These are phyloP conservation scores for Atalantia buxifolia DNA, from an alignment of 345 rosid genomes.

Conservation along the genomic window DNA sequence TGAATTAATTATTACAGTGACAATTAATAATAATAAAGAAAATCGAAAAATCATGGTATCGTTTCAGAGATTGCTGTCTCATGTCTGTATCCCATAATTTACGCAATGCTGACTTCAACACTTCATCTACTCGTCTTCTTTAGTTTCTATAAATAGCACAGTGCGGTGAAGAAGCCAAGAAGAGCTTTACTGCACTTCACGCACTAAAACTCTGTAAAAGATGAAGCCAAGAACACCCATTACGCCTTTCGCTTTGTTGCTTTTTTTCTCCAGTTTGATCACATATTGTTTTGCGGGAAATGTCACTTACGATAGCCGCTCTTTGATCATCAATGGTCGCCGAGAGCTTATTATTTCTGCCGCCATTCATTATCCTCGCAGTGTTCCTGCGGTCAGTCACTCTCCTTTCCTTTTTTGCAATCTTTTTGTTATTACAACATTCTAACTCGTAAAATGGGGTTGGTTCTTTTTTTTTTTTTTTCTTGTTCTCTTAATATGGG, in stretches of 20 bases:
- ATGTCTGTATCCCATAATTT: no score
- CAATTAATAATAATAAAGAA: no score
- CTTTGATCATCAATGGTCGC: conserved; percentile 48
- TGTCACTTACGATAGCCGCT: conserved; percentile 47
- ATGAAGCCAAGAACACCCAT: not conserved
- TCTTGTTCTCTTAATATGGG: not conserved
- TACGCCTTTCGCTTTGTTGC: not conserved
- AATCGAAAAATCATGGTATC: no score
- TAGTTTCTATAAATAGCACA: not conserved
- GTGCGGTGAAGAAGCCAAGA: not conserved
- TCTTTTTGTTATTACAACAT: not conserved
- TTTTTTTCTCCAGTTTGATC: not conserved
- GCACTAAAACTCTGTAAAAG: not conserved
- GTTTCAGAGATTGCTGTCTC: no score
- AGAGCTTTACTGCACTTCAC: not conserved
- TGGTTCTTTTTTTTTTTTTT: not conserved
- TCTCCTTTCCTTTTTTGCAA: not conserved
- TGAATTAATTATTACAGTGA: no score
- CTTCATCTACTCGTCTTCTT: not conserved
- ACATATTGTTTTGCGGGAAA: conserved; percentile 20
- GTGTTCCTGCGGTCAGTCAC: conserved; percentile 44
- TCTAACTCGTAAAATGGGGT: not conserved
- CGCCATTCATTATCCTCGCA: conserved; percentile 63
- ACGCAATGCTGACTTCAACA: no score
- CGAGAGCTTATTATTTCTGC: conserved; percentile 55